Percentiles rank a stretch among this genome's conserved stretches.
Evolutionary conservation across 2,329 filamentous ascomycete genomes (phyloP).

Genomic region (Colletotrichum sansevieriae): DNA sequence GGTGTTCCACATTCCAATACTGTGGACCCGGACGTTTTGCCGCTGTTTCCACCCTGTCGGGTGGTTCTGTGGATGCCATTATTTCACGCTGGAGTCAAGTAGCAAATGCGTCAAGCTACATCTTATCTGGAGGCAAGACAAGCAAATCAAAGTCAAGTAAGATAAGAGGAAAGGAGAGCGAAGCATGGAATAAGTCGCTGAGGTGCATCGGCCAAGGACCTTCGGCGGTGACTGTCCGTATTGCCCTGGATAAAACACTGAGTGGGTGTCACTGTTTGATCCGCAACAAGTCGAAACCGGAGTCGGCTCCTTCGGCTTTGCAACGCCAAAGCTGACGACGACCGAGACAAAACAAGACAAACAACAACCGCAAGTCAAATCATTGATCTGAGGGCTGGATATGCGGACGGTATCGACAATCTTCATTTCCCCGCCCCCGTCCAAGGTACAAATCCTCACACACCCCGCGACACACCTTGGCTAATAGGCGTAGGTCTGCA

Average conservation of each 20-base stretch:
- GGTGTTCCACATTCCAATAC: no score
- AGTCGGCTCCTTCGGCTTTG: constrained; percentile 21
- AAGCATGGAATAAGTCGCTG: no score
- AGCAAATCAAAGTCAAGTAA: neutral
- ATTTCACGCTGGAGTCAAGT: no score
- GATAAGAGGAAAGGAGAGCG: no score
- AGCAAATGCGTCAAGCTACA: no score
- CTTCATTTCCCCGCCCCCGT: no score
- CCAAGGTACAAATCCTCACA: no score
- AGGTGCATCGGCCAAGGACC: no score
- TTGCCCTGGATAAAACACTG: neutral
- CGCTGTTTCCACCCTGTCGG: neutral
- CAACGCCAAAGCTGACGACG: constrained; percentile 20
- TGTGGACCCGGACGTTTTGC: neutral
- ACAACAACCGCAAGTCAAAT: neutral
- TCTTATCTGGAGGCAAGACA: no score
- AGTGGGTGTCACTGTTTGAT: constrained; percentile 40
- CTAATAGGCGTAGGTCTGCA: neutral
- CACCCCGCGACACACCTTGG: constrained; percentile 13
- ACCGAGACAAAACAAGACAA: constrained; percentile 8
- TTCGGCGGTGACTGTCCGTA: no score
- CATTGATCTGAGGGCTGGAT: neutral
- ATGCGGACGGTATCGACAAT: no score
- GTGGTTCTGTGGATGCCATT: no score
- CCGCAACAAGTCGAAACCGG: constrained; percentile 42